A percentile compares a stretch with the other conserved stretches of the same genome.
These are phyloP conservation scores for Scleromitrula shiraiana DNA, from an alignment of 2,329 filamentous ascomycete genomes.

Conservation along the genomic window DNA sequence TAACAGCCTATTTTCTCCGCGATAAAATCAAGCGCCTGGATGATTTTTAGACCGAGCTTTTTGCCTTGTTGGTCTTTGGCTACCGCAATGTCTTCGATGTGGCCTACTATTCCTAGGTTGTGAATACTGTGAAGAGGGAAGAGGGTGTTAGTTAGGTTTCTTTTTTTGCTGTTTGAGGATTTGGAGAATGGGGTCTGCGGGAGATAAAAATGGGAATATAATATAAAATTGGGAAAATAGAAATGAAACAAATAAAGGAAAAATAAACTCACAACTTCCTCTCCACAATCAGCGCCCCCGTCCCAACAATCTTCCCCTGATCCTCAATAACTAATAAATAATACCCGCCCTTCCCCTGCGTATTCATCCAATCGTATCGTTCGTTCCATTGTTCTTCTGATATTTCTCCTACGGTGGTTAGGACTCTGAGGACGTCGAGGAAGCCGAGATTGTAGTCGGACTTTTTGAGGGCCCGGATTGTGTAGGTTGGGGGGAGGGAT, in stretches of 20 bases:
- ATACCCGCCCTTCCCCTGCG: constrained; percentile 60
- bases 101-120: constrained; percentile 73
- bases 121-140: constrained; percentile 75
- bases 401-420: constrained; percentile 90
- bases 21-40: constrained; percentile 85
- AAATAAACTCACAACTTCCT: constrained; percentile 64
- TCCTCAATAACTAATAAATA: constrained; percentile 78
- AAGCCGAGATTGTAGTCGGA: constrained; percentile 76
- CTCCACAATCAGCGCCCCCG: constrained; percentile 84
- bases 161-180: no score
- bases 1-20: constrained; percentile 88
- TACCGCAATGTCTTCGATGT: constrained; percentile 97
- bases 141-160: no score
- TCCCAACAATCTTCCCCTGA: constrained; percentile 68
- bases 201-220: no score
- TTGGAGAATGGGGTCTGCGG: no score
- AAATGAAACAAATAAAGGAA: no score
- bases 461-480: constrained; percentile 68
- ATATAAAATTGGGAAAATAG: no score
- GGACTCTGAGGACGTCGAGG: constrained; percentile 80
- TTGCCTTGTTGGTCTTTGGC: constrained; percentile 94
- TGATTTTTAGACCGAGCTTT: constrained; percentile 86
- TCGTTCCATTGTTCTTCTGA: constrained; percentile 64
- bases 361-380: constrained; percentile 74
- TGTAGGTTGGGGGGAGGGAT: constrained; percentile 72